Evolutionary conservation across 345 rosid species (phyloP).

Genomic region (Clarkia xantiana): DNA sequence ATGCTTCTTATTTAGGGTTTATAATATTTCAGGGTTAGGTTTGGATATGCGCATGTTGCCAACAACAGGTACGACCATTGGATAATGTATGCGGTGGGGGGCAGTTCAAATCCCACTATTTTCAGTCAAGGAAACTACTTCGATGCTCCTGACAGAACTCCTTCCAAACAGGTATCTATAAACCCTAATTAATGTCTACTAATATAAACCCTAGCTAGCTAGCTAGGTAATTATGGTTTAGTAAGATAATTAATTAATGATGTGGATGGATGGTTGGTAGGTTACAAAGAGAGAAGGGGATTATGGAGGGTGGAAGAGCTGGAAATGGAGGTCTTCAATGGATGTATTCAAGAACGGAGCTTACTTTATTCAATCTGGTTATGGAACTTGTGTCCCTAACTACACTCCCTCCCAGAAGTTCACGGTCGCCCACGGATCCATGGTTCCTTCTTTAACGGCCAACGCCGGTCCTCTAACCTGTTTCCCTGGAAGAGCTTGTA

Average conservation of each 20-base stretch:
- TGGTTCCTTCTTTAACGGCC: slow-evolving; percentile 53
- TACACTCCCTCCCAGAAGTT: slow-evolving; percentile 42
- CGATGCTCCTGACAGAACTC: slow-evolving; percentile 35
- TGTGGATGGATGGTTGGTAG: slow-evolving; percentile 13
- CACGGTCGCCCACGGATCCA: slow-evolving; percentile 36
- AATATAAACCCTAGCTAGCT: no score
- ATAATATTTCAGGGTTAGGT: slow-evolving; percentile 33
- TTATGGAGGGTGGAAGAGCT: slow-evolving; percentile 31
- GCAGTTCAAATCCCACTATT: slow-evolving; percentile 83
- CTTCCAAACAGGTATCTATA: slow-evolving; percentile 42
- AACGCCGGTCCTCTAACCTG: slow-evolving; percentile 64
- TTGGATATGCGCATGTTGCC: slow-evolving; percentile 84
- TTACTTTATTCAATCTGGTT: slow-evolving; percentile 75
- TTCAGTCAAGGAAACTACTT: slow-evolving; percentile 86
- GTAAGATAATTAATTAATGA: background rate
- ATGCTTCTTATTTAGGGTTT: no score
- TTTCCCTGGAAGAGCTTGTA: slow-evolving; percentile 22
- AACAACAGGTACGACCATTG: slow-evolving; percentile 85
- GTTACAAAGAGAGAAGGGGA: slow-evolving; percentile 71
- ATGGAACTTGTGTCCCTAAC: slow-evolving; percentile 42
- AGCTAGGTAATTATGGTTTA: no score
- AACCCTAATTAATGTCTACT: no score
- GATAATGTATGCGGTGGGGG: slow-evolving; percentile 93
- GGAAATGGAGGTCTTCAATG: slow-evolving; percentile 80
- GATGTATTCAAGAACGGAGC: slow-evolving; percentile 75